A percentile compares a stretch with the other conserved stretches of the same genome.
Evolutionary conservation across 2,329 filamentous ascomycete genomes (phyloP).

Genomic region (Penicillium glabrum): DNA sequence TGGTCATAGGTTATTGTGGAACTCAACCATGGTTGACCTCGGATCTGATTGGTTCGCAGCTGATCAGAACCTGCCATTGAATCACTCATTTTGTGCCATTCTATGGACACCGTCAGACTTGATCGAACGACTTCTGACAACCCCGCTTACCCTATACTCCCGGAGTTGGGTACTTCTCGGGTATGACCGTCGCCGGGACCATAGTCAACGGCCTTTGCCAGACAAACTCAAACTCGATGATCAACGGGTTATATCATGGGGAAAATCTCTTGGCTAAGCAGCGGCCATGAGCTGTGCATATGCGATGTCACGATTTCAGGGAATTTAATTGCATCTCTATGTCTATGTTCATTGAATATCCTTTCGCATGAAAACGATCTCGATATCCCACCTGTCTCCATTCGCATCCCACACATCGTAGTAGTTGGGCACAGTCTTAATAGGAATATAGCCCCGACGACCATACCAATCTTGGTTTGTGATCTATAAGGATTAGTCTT

Average conservation of each 20-base stretch:
- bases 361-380: conserved; percentile 24
- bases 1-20: not conserved
- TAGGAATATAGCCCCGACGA: conserved; percentile 18
- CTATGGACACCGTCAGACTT: too few relatives aligned
- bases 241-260: too few relatives aligned
- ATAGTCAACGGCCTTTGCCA: too few relatives aligned
- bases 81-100: too few relatives aligned
- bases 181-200: too few relatives aligned
- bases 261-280: too few relatives aligned
- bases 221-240: too few relatives aligned
- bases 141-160: too few relatives aligned
- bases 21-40: not conserved
- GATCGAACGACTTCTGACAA: too few relatives aligned
- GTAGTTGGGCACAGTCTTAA: conserved; percentile 18
- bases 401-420: conserved; percentile 13
- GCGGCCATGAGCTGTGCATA: too few relatives aligned
- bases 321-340: not conserved
- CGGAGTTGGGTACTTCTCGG: too few relatives aligned
- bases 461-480: conserved; percentile 23
- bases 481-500: conserved; percentile 9
- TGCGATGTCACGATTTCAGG: too few relatives aligned
- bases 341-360: conserved; percentile 9
- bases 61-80: not conserved
- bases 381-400: conserved; percentile 16
- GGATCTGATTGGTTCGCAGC: not conserved